phyloP scores from a whole-genome alignment of 768 basidiomycete genomes.

The Agrocybe chaxingu region DNA sequence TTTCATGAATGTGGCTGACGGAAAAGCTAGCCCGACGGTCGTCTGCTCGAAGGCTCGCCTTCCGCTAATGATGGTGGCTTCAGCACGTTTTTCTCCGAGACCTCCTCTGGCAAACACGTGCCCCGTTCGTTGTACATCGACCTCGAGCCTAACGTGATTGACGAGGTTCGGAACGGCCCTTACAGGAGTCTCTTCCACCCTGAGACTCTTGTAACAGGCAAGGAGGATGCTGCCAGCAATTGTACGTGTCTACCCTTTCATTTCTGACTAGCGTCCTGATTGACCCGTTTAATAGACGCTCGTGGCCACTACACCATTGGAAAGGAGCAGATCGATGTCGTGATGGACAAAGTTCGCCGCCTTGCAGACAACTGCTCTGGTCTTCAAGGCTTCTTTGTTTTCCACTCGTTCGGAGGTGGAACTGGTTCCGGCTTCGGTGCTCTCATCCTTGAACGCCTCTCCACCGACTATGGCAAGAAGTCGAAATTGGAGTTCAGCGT shows the following conservation, averaged over 20 bases:
- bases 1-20: constrained; percentile 15
- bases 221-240: constrained; percentile 99
- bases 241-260: constrained; percentile 46
- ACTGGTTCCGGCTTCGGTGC: constrained; percentile 99
- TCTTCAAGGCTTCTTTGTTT: constrained; percentile 99
- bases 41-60: constrained; percentile 74
- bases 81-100: constrained; percentile 99
- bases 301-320: constrained; percentile 99
- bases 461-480: constrained; percentile 99
- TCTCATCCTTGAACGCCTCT: constrained; percentile 93
- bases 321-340: constrained; percentile 95
- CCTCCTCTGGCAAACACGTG: constrained; percentile 92
- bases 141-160: constrained; percentile 96
- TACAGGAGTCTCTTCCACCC: constrained; percentile 99
- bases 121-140: constrained; percentile 97
- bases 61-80: constrained; percentile 86
- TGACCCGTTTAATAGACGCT: constrained; percentile 59
- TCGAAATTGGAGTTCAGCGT: constrained; percentile 98
- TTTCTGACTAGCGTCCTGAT: constrained; percentile 1
- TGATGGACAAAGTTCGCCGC: constrained; percentile 95
- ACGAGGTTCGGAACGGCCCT: constrained; percentile 92
- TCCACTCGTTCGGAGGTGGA: constrained; percentile 99
- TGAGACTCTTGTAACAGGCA: constrained; percentile 96
- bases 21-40: constrained; percentile 83
- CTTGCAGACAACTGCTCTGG: constrained; percentile 97